phyloP scores from a whole-genome alignment of 192 early-diverging fungal species.

The Backusella westeae region DNA sequence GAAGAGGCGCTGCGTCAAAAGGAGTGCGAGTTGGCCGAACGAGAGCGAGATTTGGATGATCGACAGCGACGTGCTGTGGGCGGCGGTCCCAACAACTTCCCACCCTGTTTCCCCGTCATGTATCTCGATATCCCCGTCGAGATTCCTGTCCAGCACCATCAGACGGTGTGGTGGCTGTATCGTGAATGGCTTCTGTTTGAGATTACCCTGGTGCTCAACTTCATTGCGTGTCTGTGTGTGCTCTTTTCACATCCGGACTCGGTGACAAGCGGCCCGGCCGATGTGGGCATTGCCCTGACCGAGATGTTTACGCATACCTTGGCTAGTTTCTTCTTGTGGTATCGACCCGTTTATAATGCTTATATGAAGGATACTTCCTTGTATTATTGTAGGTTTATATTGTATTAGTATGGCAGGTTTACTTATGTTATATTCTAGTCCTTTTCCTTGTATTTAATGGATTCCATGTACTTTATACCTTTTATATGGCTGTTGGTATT shows the following conservation, averaged over 20 bases:
- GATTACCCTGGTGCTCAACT: slow-evolving; percentile 72
- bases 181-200: slow-evolving; percentile 73
- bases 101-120: slow-evolving; percentile 80
- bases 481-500: slow-evolving; percentile 87
- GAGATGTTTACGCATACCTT: slow-evolving; percentile 74
- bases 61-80: slow-evolving; percentile 59
- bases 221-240: slow-evolving; percentile 75
- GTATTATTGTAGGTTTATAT: slow-evolving; percentile 63
- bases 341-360: slow-evolving; percentile 84
- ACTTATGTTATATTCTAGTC: slow-evolving; percentile 35
- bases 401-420: not conserved
- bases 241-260: slow-evolving; percentile 63
- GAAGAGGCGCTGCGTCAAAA: slow-evolving; percentile 73
- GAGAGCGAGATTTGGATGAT: slow-evolving; percentile 68
- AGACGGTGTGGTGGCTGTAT: slow-evolving; percentile 65
- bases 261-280: slow-evolving; percentile 65
- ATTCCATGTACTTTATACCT: slow-evolving; percentile 75
- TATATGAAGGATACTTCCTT: slow-evolving; percentile 85
- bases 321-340: slow-evolving; percentile 83
- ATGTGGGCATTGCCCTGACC: slow-evolving; percentile 75
- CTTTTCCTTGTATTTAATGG: slow-evolving; percentile 87
- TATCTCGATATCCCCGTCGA: slow-evolving; percentile 76
- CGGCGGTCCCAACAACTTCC: slow-evolving; percentile 62
- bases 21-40: slow-evolving; percentile 70
- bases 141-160: slow-evolving; percentile 63